Conservation (phyloP, 1,139 yeast species). For the Tardiomyces digboiensis region DNA sequence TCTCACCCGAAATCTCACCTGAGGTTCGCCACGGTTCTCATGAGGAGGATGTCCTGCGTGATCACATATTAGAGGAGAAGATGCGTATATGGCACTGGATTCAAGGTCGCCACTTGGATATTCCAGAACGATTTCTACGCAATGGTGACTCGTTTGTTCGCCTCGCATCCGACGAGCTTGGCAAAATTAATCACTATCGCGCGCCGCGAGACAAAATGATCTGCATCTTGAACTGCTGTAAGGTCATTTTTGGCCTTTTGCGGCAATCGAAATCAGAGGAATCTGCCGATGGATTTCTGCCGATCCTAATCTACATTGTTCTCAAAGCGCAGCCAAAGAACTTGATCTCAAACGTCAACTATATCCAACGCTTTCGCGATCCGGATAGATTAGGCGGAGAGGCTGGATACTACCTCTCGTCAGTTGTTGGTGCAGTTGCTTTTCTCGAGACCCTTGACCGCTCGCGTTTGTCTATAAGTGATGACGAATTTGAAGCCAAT, state of each 20-base stretch:
- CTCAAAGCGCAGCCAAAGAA: conserved; percentile 54
- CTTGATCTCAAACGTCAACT: conserved; percentile 68
- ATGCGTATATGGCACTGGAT: conserved; percentile 66
- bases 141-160: conserved; percentile 52
- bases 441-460: conserved; percentile 56
- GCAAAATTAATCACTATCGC: conserved; percentile 70
- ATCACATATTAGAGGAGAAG: conserved; percentile 45
- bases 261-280: conserved; percentile 59
- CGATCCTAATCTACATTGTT: conserved; percentile 71
- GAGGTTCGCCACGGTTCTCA: conserved; percentile 40
- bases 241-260: conserved; percentile 80
- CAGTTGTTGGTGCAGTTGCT: conserved; percentile 77
- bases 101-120: conserved; percentile 70
- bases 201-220: conserved; percentile 95
- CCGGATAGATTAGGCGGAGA: conserved; percentile 77
- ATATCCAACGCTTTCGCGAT: conserved; percentile 76
- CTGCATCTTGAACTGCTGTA: conserved; percentile 84
- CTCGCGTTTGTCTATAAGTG: conserved; percentile 50
- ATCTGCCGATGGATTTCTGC: conserved; percentile 91
- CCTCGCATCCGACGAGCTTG: conserved; percentile 58
- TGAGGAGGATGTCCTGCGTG: conserved; percentile 53
- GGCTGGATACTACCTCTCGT: conserved; percentile 77
- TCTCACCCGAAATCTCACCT: conserved; percentile 62
- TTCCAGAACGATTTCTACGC: conserved; percentile 39
- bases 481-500: conserved; percentile 46